Evolutionary conservation across 768 basidiomycete genomes (phyloP).

Genomic region (Paxillus rubicundulus): DNA sequence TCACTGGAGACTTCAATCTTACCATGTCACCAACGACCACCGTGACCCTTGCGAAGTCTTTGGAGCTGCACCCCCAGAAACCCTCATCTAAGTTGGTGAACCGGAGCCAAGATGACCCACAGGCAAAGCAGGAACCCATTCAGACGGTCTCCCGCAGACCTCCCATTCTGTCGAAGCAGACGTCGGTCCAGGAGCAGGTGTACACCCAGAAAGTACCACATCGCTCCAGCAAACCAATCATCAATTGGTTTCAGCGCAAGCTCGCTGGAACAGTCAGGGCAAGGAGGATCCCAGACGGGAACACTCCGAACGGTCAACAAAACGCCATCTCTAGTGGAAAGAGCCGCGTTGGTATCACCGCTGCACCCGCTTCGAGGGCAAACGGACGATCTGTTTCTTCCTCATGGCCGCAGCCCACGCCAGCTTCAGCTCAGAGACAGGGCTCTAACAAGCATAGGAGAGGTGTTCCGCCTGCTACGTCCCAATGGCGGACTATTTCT

Average conservation of each 20-base stretch:
- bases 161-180: slow-evolving; percentile 20
- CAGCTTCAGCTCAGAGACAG: slow-evolving; percentile 27
- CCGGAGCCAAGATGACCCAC: slow-evolving; percentile 1
- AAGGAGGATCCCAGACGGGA: slow-evolving; percentile 46
- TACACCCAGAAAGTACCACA: slow-evolving; percentile 60
- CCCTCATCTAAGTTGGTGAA: slow-evolving; percentile 12
- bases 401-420: slow-evolving; percentile 21
- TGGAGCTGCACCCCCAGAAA: slow-evolving; percentile 11
- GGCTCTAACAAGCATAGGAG: slow-evolving; percentile 16
- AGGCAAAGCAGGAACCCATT: slow-evolving; percentile 14
- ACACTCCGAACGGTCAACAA: slow-evolving; percentile 10
- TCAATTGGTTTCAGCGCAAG: slow-evolving; percentile 89
- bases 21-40: slow-evolving; percentile 16
- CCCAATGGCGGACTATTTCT: slow-evolving; percentile 60
- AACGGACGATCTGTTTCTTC: slow-evolving; percentile 31
- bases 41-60: slow-evolving; percentile 14
- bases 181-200: slow-evolving; percentile 32
- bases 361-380: slow-evolving; percentile 15
- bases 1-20: background rate
- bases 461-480: slow-evolving; percentile 18
- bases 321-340: slow-evolving; percentile 14
- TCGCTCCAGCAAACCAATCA: slow-evolving; percentile 79
- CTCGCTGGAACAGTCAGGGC: slow-evolving; percentile 64
- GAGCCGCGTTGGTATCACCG: slow-evolving; percentile 11
- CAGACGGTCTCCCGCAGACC: slow-evolving; percentile 18